These are phyloP conservation scores for Penicillium sp. DNA, from an alignment of 2,329 filamentous ascomycete genomes.

Conservation along the genomic window DNA sequence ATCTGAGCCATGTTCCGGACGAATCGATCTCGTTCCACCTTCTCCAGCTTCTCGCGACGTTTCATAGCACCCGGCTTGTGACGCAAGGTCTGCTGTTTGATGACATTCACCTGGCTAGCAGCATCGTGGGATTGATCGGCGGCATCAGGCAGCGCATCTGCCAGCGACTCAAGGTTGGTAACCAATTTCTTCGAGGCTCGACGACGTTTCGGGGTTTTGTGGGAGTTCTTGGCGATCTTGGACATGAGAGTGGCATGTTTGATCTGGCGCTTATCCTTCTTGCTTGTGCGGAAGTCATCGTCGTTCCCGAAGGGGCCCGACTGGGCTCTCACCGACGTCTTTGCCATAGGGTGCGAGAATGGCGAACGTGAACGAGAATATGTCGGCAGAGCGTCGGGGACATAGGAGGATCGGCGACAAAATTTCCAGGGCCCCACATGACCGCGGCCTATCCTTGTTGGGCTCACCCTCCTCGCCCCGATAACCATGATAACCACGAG, in stretches of 20 bases:
- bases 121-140: slow-evolving; percentile 49
- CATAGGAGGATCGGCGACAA: slow-evolving; percentile 14
- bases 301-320: slow-evolving; percentile 28
- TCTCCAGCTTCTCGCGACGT: slow-evolving; percentile 75
- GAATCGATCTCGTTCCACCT: slow-evolving; percentile 78
- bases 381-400: slow-evolving; percentile 9
- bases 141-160: slow-evolving; percentile 71
- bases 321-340: slow-evolving; percentile 9
- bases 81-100: slow-evolving; percentile 71
- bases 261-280: slow-evolving; percentile 78
- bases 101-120: slow-evolving; percentile 60
- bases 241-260: slow-evolving; percentile 78
- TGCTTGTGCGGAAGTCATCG: slow-evolving; percentile 68
- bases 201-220: slow-evolving; percentile 60
- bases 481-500: background rate
- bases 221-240: slow-evolving; percentile 64
- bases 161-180: slow-evolving; percentile 70
- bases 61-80: slow-evolving; percentile 76
- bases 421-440: slow-evolving; percentile 14
- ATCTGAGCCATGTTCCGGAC: slow-evolving; percentile 77
- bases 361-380: slow-evolving; percentile 12
- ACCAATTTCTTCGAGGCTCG: slow-evolving; percentile 74
- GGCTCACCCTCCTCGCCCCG: slow-evolving; percentile 12
- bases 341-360: slow-evolving; percentile 7
- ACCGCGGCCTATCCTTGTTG: slow-evolving; percentile 18